Percentiles rank a stretch among this genome's conserved stretches.
Conservation (phyloP, 2,329 filamentous ascomycete species). For the Aspergillus sp. region DNA sequence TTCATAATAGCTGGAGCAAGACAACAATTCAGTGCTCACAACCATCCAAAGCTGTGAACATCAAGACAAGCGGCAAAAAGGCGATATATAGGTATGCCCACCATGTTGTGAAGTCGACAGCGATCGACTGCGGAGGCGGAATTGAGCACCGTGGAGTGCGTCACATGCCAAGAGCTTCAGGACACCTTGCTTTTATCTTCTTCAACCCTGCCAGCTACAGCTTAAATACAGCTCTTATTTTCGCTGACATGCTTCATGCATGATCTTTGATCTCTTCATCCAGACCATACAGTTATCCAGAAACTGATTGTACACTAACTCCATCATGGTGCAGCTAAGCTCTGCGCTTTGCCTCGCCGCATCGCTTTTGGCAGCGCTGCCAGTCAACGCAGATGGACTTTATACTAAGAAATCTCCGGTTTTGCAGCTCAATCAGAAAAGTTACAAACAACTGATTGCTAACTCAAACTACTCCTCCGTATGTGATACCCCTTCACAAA, state of each 20-base stretch:
- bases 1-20: not conserved
- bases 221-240: constrained; percentile 5
- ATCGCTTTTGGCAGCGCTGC: constrained; percentile 65
- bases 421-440: constrained; percentile 74
- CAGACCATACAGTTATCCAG: not conserved
- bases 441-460: constrained; percentile 78
- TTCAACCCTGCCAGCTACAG: not conserved
- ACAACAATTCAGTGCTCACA: not conserved
- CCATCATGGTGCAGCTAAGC: constrained; percentile 35
- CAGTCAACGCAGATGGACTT: constrained; percentile 67
- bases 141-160: constrained; percentile 1
- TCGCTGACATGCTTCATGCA: not conserved
- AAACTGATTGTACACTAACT: not conserved
- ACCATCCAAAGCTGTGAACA: not conserved
- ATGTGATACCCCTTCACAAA: constrained; percentile 38
- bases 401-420: constrained; percentile 88
- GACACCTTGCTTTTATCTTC: constrained; percentile 38
- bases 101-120: not conserved
- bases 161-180: constrained; percentile 42
- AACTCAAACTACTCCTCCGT: constrained; percentile 91
- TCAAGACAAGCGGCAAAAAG: not conserved
- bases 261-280: not conserved
- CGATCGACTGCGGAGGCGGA: constrained; percentile 3
- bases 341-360: constrained; percentile 53
- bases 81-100: not conserved